Conservation (phyloP, 495 filamentous ascomycete species). For the Penicillium bialowiezense region DNA sequence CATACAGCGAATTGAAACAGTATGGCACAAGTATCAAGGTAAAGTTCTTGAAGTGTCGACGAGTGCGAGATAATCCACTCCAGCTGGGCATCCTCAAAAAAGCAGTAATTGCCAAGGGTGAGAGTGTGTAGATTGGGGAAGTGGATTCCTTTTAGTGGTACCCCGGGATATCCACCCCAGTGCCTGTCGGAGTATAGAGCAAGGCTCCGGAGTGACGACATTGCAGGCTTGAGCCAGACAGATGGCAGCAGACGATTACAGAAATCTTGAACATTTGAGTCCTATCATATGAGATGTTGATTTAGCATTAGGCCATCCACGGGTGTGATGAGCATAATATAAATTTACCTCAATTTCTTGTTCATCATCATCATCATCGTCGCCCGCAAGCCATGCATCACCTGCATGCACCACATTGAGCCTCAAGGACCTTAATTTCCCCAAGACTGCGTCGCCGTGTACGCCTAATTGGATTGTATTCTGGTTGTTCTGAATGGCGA, state of each 20-base stretch:
- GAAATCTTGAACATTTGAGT: slow-evolving; percentile 7
- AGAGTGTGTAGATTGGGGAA: slow-evolving; percentile 24
- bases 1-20: slow-evolving; percentile 9
- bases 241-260: slow-evolving; percentile 9
- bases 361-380: too few species aligned
- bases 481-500: slow-evolving; percentile 18
- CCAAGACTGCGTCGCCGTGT: slow-evolving; percentile 6
- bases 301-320: not conserved
- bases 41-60: slow-evolving; percentile 16
- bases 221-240: slow-evolving; percentile 22
- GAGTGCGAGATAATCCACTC: slow-evolving; percentile 26
- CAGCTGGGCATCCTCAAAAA: slow-evolving; percentile 24
- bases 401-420: slow-evolving; percentile 17
- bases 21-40: slow-evolving; percentile 22
- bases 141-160: slow-evolving; percentile 12
- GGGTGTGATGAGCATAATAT: not conserved
- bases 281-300: not conserved
- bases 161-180: slow-evolving; percentile 23
- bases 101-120: slow-evolving; percentile 19
- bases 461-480: slow-evolving; percentile 11
- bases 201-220: slow-evolving; percentile 20
- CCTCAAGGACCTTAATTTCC: slow-evolving; percentile 9
- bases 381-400: slow-evolving; percentile 8
- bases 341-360: slow-evolving; percentile 15
- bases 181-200: slow-evolving; percentile 20